Evolutionary conservation across 768 basidiomycete genomes (phyloP).

Genomic region (Mrakia blollopis): DNA sequence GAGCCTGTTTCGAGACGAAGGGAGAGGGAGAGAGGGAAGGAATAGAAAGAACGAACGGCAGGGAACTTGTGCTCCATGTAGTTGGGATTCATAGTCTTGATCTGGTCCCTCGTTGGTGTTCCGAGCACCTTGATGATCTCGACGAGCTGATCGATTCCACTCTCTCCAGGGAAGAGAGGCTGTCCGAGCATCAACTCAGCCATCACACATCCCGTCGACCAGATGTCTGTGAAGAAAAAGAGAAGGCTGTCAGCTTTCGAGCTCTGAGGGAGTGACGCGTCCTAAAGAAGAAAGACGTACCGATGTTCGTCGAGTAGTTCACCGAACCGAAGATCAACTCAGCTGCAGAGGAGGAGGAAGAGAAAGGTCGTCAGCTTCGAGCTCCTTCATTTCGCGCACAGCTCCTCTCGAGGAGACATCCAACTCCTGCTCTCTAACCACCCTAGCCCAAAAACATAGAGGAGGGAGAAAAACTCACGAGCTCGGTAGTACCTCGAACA

Average conservation of each 20-base stretch:
- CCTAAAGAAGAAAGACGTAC: slow-evolving; percentile 49
- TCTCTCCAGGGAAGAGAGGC: slow-evolving; percentile 97
- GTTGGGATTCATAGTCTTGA: slow-evolving; percentile 99
- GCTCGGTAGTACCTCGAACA: slow-evolving; percentile 99
- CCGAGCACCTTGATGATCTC: slow-evolving; percentile 99
- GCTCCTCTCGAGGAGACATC: background rate
- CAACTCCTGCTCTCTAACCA: background rate
- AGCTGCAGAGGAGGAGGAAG: slow-evolving; percentile 49
- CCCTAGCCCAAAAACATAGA: background rate
- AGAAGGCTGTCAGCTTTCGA: background rate
- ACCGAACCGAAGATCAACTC: slow-evolving; percentile 99
- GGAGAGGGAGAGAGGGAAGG: background rate
- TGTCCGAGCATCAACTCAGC: slow-evolving; percentile 99
- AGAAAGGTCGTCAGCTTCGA: background rate
- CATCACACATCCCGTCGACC: slow-evolving; percentile 99
- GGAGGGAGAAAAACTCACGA: background rate
- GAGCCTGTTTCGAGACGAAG: background rate
- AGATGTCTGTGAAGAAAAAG: slow-evolving; percentile 65
- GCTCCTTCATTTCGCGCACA: background rate
- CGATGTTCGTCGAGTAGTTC: slow-evolving; percentile 99
- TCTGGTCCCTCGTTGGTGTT: slow-evolving; percentile 96
- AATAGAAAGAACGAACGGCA: background rate
- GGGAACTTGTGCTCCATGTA: slow-evolving; percentile 99
- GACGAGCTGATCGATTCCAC: slow-evolving; percentile 96
- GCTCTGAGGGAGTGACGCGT: background rate